Percentiles rank a stretch among this genome's conserved stretches.
Evolutionary conservation across 805 yeast species (phyloP).

Genomic region (Candida coquimbonensis): DNA sequence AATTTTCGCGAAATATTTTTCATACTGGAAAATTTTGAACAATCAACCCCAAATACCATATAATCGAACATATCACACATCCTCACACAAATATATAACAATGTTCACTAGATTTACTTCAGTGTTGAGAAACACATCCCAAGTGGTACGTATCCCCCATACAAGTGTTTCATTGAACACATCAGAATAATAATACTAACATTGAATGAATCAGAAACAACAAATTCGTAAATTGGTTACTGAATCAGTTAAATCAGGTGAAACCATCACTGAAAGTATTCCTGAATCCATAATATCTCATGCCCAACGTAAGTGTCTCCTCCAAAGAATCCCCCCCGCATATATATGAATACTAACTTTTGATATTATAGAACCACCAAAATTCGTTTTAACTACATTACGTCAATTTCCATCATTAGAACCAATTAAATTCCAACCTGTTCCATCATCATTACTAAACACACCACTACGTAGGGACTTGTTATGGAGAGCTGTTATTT

Average conservation of each 20-base stretch:
- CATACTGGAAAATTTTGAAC: not conserved
- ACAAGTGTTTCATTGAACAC: not conserved
- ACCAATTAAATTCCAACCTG: slow-evolving; percentile 72
- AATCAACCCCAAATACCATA: not conserved
- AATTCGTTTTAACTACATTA: slow-evolving; percentile 67
- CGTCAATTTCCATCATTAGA: slow-evolving; percentile 87
- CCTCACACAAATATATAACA: not conserved
- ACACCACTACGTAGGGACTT: slow-evolving; percentile 83
- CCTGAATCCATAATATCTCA: slow-evolving; percentile 9
- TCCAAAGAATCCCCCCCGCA: not conserved
- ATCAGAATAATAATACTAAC: slow-evolving; percentile 1
- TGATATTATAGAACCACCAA: slow-evolving; percentile 40
- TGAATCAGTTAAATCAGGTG: slow-evolving; percentile 9
- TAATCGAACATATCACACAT: not conserved
- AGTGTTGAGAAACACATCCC: slow-evolving; percentile 1
- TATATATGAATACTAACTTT: slow-evolving; percentile 13
- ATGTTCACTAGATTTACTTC: slow-evolving; percentile 6
- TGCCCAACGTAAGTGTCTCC: slow-evolving; percentile 14
- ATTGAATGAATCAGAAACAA: slow-evolving; percentile 9
- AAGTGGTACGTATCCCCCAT: slow-evolving; percentile 1
- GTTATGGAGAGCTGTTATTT: slow-evolving; percentile 89
- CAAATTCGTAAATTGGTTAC: slow-evolving; percentile 19
- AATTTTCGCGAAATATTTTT: not conserved
- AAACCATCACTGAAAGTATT: not conserved
- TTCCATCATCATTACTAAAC: slow-evolving; percentile 62